phyloP scores from a whole-genome alignment of 2,329 filamentous ascomycete species.

The Claviceps paspali region DNA sequence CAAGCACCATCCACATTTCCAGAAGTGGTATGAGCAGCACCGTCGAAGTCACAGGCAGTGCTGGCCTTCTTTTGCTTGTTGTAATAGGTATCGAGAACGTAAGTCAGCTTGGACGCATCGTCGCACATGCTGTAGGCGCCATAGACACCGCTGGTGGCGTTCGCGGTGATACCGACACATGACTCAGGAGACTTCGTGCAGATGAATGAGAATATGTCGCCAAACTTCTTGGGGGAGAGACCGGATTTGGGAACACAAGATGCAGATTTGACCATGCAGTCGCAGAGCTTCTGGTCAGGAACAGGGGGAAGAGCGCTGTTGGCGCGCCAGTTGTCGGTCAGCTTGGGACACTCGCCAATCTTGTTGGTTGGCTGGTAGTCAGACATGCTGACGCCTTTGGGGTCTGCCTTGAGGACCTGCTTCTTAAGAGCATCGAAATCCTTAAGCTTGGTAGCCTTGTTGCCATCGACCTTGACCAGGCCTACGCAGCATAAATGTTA shows the following conservation, averaged over 20 bases:
- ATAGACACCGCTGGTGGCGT: constrained; percentile 53
- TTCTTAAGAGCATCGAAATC: constrained; percentile 63
- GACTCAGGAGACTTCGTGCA: constrained; percentile 42
- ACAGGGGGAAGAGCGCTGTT: constrained; percentile 59
- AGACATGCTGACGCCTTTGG: constrained; percentile 47
- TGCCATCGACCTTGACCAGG: constrained; percentile 47
- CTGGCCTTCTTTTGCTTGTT: constrained; percentile 33
- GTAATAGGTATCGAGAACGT: constrained; percentile 62
- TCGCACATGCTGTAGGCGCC: constrained; percentile 69
- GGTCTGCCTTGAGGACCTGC: constrained; percentile 52
- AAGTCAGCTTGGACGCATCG: constrained; percentile 53
- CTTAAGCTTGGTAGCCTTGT: constrained; percentile 47
- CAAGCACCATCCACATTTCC: constrained; percentile 37
- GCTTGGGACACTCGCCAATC: constrained; percentile 54
- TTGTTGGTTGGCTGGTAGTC: constrained; percentile 64
- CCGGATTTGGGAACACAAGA: constrained; percentile 50
- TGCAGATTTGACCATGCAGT: constrained; percentile 67
- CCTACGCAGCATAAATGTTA: constrained; percentile 23
- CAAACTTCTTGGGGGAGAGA: constrained; percentile 43
- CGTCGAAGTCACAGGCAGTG: constrained; percentile 55
- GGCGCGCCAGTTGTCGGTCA: constrained; percentile 47
- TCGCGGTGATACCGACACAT: constrained; percentile 54
- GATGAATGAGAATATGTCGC: constrained; percentile 57
- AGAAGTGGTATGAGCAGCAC: constrained; percentile 42
- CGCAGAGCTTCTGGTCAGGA: constrained; percentile 65